Percentiles rank a stretch among this genome's conserved stretches.
phyloP scores from a whole-genome alignment of 2,329 filamentous ascomycete genomes.

The Amylocarpus encephaloides region DNA sequence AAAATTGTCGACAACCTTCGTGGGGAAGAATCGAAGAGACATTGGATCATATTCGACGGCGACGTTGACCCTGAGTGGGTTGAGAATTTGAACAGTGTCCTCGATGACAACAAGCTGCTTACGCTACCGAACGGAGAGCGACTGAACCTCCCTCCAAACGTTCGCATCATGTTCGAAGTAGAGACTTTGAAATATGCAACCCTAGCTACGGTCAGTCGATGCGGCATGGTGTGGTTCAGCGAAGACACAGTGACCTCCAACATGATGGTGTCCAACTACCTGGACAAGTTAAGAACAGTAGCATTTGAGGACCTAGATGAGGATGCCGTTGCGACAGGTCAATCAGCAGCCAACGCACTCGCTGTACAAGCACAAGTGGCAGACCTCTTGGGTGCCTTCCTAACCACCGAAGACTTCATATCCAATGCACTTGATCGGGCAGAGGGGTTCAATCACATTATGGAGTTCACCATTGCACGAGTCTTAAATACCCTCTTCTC shows the following conservation, averaged over 20 bases:
- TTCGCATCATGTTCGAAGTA: conserved; percentile 99
- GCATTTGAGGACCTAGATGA: conserved; percentile 95
- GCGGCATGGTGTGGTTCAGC: conserved; percentile 99
- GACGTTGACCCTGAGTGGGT: conserved; percentile 99
- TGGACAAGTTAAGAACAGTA: conserved; percentile 73
- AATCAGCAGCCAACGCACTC: conserved; percentile 71
- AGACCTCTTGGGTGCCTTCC: conserved; percentile 66
- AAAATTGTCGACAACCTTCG: conserved; percentile 99
- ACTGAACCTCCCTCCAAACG: conserved; percentile 87
- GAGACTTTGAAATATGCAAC: conserved; percentile 97
- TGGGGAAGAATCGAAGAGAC: conserved; percentile 91
- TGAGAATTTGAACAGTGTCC: conserved; percentile 97
- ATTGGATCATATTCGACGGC: conserved; percentile 99
- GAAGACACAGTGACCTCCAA: conserved; percentile 89
- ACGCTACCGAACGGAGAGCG: conserved; percentile 97
- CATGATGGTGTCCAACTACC: conserved; percentile 91
- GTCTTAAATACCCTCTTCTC: conserved; percentile 93
- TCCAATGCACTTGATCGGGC: conserved; percentile 70
- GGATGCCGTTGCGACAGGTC: conserved; percentile 70
- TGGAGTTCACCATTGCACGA: conserved; percentile 92
- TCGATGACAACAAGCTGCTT: conserved; percentile 97
- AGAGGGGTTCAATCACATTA: conserved; percentile 81
- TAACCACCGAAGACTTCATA: conserved; percentile 77
- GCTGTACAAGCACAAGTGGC: conserved; percentile 74
- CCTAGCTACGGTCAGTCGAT: conserved; percentile 96